Evolutionary conservation across 805 yeast species (phyloP).

Genomic region (Teunomyces kruisii): DNA sequence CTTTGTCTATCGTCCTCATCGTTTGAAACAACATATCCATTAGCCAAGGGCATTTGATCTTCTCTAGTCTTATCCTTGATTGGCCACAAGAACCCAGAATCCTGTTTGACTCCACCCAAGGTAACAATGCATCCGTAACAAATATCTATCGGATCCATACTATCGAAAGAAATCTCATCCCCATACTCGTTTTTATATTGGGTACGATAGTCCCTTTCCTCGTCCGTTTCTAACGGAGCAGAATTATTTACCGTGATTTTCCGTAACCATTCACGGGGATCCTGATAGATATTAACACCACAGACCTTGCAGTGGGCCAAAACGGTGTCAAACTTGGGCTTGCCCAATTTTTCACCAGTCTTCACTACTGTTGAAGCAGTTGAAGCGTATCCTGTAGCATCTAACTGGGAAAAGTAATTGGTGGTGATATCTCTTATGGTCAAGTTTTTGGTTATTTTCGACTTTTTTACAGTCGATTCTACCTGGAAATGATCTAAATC

Average conservation of each 20-base stretch:
- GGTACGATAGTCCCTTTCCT: constrained; percentile 34
- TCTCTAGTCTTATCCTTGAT: constrained; percentile 19
- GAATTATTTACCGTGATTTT: constrained; percentile 63
- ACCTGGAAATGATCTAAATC: constrained; percentile 35
- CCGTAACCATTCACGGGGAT: constrained; percentile 66
- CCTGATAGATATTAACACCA: constrained; percentile 48
- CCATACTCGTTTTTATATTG: constrained; percentile 10
- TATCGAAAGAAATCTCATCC: constrained; percentile 16
- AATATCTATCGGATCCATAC: constrained; percentile 27
- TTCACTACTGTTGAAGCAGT: constrained; percentile 90
- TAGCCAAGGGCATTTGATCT: background rate
- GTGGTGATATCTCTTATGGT: constrained; percentile 79
- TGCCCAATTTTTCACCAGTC: constrained; percentile 75
- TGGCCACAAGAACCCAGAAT: constrained; percentile 32
- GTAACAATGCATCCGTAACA: constrained; percentile 81
- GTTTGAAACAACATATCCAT: constrained; percentile 7
- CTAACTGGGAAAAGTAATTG: constrained; percentile 70
- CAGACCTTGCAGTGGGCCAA: constrained; percentile 55
- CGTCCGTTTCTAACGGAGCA: constrained; percentile 45
- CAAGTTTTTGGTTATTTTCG: constrained; percentile 62
- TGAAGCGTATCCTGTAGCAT: constrained; percentile 73
- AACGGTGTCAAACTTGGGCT: constrained; percentile 34
- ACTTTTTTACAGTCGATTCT: constrained; percentile 17
- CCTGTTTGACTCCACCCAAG: constrained; percentile 40
- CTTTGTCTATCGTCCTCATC: constrained; percentile 27